Evolutionary conservation across 495 filamentous ascomycete genomes (phyloP).

Genomic region (Xylaria palmicola): DNA sequence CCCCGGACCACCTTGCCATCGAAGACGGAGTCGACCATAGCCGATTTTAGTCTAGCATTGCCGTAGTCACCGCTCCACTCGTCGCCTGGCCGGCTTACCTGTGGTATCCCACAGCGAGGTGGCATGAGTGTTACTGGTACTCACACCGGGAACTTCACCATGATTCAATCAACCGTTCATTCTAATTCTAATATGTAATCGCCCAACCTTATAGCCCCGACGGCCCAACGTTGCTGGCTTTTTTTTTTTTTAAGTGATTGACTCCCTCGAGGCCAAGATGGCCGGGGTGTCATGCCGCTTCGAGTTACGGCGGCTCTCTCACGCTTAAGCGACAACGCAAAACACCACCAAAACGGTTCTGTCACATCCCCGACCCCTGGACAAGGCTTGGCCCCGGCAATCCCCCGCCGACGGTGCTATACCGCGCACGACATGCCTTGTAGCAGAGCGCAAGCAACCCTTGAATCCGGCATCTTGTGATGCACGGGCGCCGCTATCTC

Average conservation of each 20-base stretch:
- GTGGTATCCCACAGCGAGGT: too few relatives aligned
- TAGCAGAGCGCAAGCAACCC: slow-evolving; percentile 4
- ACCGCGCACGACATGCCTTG: background rate
- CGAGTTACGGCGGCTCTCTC: slow-evolving; percentile 1
- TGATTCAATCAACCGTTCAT: too few relatives aligned
- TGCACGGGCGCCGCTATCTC: slow-evolving; percentile 8
- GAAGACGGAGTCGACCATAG: slow-evolving; percentile 7
- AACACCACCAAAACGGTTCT: slow-evolving; percentile 49
- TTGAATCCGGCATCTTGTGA: slow-evolving; percentile 17
- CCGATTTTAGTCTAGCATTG: slow-evolving; percentile 6
- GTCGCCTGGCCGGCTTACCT: too few relatives aligned
- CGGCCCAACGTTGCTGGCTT: too few relatives aligned
- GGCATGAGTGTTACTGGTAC: too few relatives aligned
- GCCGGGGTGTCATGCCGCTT: background rate
- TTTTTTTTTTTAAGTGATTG: too few relatives aligned
- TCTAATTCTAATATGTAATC: too few relatives aligned
- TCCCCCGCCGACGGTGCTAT: background rate
- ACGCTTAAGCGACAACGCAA: slow-evolving; percentile 32
- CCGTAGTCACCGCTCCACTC: too few relatives aligned
- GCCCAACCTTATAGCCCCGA: too few relatives aligned
- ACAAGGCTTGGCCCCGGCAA: slow-evolving; percentile 24
- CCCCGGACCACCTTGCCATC: background rate
- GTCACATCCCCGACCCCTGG: slow-evolving; percentile 42
- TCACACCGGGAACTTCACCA: too few relatives aligned
- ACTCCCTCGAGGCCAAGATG: background rate